These are phyloP conservation scores for Pseudonitzschia delicatissima DNA, from an alignment of 108 stramenopile species.

Conservation along the genomic window DNA sequence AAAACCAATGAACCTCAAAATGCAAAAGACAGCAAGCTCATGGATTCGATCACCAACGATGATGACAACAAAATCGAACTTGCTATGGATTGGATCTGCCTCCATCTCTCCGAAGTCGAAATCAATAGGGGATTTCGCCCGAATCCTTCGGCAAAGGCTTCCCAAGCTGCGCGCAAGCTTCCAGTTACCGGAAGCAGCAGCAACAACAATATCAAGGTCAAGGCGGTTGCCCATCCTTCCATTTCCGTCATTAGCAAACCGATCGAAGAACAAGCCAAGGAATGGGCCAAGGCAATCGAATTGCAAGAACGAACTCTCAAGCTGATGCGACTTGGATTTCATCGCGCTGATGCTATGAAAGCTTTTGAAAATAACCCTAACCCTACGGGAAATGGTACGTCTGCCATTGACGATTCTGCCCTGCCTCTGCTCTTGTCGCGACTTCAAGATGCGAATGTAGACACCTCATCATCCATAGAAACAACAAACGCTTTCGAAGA, in stretches of 20 bases:
- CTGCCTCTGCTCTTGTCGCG: constrained; percentile 4
- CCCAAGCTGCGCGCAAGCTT: background rate
- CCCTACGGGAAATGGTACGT: background rate
- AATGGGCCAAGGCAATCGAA: constrained; percentile 28
- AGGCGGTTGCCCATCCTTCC: constrained; percentile 63
- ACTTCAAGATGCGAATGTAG: background rate
- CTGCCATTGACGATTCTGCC: constrained; percentile 15
- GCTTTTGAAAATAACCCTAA: constrained; percentile 26
- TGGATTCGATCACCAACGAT: constrained; percentile 1
- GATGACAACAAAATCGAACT: constrained; percentile 18
- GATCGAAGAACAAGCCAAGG: constrained; percentile 40
- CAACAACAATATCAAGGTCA: constrained; percentile 14
- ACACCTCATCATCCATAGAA: background rate
- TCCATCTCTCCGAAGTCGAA: constrained; percentile 59
- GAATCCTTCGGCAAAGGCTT: constrained; percentile 17
- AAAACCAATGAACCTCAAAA: constrained; percentile 9
- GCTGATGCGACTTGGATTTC: constrained; percentile 46
- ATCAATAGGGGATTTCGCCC: constrained; percentile 52
- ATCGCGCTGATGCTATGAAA: constrained; percentile 23
- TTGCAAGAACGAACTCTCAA: constrained; percentile 23
- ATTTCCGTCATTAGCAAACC: constrained; percentile 51
- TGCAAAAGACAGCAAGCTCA: no score
- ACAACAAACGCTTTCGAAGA: no score
- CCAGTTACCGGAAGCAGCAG: no score
- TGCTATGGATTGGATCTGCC: constrained; percentile 77